phyloP scores from a whole-genome alignment of 768 basidiomycete species.

The Mycena polygramma region DNA sequence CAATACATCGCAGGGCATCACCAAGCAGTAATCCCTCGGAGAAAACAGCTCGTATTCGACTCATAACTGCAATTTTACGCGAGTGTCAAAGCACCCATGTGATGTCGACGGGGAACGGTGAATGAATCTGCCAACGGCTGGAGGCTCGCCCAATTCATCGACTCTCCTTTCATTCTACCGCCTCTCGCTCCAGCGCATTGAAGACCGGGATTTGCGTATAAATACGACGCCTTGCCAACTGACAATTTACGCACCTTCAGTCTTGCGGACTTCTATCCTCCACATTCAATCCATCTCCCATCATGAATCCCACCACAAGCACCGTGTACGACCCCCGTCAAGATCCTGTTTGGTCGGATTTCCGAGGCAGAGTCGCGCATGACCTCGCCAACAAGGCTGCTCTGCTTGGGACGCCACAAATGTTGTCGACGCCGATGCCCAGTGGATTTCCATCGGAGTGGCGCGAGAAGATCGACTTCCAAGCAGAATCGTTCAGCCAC shows the following conservation, averaged over 20 bases:
- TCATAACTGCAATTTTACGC: background rate
- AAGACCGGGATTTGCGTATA: background rate
- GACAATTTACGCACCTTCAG: background rate
- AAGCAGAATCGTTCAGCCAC: background rate
- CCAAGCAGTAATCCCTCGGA: background rate
- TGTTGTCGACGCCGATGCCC: background rate
- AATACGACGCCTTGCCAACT: background rate
- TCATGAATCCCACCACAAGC: background rate
- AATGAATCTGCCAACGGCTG: too few relatives aligned
- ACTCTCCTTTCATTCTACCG: background rate
- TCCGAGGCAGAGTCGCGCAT: background rate
- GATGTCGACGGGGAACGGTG: background rate
- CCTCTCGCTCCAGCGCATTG: background rate
- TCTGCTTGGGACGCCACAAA: background rate
- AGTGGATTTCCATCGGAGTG: background rate
- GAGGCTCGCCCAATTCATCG: background rate
- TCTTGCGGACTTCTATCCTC: background rate
- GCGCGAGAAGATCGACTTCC: background rate
- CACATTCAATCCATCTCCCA: background rate
- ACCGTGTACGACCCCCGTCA: background rate
- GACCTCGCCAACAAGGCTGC: background rate
- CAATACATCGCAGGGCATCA: background rate
- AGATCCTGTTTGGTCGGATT: background rate
- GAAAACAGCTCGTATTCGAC: background rate
- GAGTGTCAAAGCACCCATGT: background rate